These are phyloP conservation scores for Ochetophila trinervis DNA, from an alignment of 306 rosid species.

Conservation along the genomic window DNA sequence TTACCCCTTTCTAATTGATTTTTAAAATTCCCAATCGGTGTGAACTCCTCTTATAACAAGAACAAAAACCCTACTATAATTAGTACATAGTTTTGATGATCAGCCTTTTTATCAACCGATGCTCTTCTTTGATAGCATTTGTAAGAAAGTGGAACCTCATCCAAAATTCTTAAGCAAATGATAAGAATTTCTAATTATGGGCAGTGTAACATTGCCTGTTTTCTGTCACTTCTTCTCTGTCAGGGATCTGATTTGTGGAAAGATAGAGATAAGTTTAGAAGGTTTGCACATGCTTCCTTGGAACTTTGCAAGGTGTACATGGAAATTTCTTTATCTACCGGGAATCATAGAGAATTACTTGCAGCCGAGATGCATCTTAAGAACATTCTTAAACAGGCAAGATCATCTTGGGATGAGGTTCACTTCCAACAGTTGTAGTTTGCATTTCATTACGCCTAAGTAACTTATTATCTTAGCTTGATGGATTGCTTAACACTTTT, in stretches of 20 bases:
- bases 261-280: slow-evolving; percentile 57
- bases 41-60: no score
- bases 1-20: no score
- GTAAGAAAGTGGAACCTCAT: no score
- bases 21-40: no score
- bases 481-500: background rate
- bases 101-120: no score
- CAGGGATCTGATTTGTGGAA: slow-evolving; percentile 94
- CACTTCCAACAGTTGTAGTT: background rate
- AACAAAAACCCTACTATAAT: no score
- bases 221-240: slow-evolving; percentile 2
- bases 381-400: slow-evolving; percentile 77
- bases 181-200: no score
- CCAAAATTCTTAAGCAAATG: no score
- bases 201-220: no score
- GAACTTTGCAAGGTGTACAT: slow-evolving; percentile 82
- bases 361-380: slow-evolving; percentile 88
- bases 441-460: background rate
- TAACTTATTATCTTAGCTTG: background rate
- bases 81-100: no score
- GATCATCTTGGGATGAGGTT: slow-evolving; percentile 17
- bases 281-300: slow-evolving; percentile 75
- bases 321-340: slow-evolving; percentile 63
- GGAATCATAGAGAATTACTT: slow-evolving; percentile 55
- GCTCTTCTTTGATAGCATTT: no score